Evolutionary conservation across 805 yeast species (phyloP), one percentile per base, ranked within the genome.

Genomic region (Hermanozyma aechmeae): DNA sequence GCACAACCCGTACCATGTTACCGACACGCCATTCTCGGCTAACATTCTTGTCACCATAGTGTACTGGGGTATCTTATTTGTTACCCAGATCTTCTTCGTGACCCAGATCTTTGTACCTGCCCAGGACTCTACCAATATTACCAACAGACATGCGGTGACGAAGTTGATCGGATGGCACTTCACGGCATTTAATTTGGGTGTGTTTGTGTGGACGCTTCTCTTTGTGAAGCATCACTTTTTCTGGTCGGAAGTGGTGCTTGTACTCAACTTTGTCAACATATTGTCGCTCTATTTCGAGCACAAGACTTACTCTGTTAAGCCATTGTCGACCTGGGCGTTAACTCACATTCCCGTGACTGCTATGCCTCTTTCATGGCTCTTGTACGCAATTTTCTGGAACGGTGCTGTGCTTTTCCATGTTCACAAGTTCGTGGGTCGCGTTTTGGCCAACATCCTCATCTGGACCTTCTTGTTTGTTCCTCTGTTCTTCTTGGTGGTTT

Each of bases 401-500:
- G 93, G 93, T 26, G 86, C 93, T 2, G 79, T 78, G 16, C 50
- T 79, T 48, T 71, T 77, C 57, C 80, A 77, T 35, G 71, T 79
- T 31, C 68, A 70, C 42, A 49, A 56, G 34, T 51, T 79, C n/a
- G 54, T 70, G 13, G 75, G 84, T 11, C 66, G 93, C 34, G 54
- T 83, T 28, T 36, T 82, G 14, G 83, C 89, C 29, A 82, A 83
- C 51, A 50, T 82, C 19, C 62, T 79, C 38, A 71, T 83, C 45
- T 84, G 94, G 94, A 77, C 73, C 48, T 78, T 79, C 56, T 60
- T 83, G 38, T 34, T 81, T 21, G 71, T 76, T 25, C 89, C 93
- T 12, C 59, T 61, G 13, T 51, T 68, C 34, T 66, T 76, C 46
- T 47, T 83, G 40, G 53, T 71, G 18, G 50, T 75, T 26, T 77